Conservation (phyloP, 805 yeast species). For the Monosporozyma unispora region DNA sequence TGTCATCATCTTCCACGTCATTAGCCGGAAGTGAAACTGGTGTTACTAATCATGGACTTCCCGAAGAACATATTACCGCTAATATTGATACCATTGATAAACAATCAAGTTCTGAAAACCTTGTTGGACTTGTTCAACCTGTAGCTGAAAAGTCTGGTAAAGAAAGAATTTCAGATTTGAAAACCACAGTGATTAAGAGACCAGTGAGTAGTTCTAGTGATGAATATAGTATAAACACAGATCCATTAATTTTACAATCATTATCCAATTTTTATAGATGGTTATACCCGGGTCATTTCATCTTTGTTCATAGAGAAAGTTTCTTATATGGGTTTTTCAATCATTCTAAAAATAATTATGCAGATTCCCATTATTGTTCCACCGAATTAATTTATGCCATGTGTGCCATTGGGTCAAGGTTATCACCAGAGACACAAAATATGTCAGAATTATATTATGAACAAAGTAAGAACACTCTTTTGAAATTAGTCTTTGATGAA, state of each 20-base stretch:
- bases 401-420: conserved; percentile 49
- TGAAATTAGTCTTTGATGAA: conserved; percentile 32
- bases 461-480: conserved; percentile 36
- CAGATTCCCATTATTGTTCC: conserved; percentile 43
- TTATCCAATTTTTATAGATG: conserved; percentile 44
- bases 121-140: neutral
- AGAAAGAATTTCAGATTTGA: conserved; percentile 28
- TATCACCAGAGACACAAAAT: conserved; percentile 36
- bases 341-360: conserved; percentile 37
- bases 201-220: conserved; percentile 5
- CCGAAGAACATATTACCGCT: neutral
- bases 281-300: conserved; percentile 56
- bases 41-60: neutral
- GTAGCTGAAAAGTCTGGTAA: neutral
- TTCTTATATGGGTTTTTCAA: conserved; percentile 52
- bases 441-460: conserved; percentile 39
- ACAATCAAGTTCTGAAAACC: neutral
- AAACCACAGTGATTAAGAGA: conserved; percentile 28
- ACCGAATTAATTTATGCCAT: conserved; percentile 45
- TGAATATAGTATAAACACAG: conserved; percentile 21
- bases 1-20: conserved; percentile 8
- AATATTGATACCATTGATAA: neutral
- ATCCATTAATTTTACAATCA: conserved; percentile 23
- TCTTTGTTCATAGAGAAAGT: conserved; percentile 56
- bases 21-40: neutral